Percentiles rank a stretch among this genome's conserved stretches.
Evolutionary conservation across 2,329 filamentous ascomycete genomes (phyloP).

Genomic region (Coniochaeta prunicola): DNA sequence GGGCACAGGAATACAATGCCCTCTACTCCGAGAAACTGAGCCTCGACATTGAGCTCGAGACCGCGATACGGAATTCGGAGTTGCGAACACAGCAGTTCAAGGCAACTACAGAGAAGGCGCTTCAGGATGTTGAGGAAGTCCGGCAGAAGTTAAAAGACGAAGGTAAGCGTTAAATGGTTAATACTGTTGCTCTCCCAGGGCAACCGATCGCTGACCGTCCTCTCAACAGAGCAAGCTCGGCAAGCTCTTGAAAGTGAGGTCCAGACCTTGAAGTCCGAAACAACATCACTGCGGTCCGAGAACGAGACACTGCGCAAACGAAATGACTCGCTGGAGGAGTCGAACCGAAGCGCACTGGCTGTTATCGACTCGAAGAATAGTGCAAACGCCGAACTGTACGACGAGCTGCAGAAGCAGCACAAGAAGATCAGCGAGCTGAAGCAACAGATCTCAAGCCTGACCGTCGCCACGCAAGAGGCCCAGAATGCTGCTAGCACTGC

Average conservation of each 20-base stretch:
- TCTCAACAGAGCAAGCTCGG: constrained; percentile 61
- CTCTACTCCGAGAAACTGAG: constrained; percentile 83
- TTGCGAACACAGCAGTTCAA: constrained; percentile 77
- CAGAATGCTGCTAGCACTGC: constrained; percentile 73
- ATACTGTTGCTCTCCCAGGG: background rate
- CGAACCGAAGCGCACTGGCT: constrained; percentile 83
- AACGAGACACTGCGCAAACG: constrained; percentile 72
- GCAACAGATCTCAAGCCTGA: constrained; percentile 72
- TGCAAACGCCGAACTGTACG: constrained; percentile 76
- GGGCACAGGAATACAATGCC: constrained; percentile 75
- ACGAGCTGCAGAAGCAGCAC: constrained; percentile 83
- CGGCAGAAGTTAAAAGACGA: constrained; percentile 75
- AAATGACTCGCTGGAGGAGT: constrained; percentile 79
- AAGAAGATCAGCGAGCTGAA: constrained; percentile 79
- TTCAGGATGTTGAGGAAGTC: constrained; percentile 76
- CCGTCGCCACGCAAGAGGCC: constrained; percentile 76
- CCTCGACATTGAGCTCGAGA: constrained; percentile 88
- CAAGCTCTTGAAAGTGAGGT: constrained; percentile 76
- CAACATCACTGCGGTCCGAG: constrained; percentile 66
- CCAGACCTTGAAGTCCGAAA: constrained; percentile 67
- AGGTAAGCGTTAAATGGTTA: constrained; percentile 45
- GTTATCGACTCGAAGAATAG: constrained; percentile 85
- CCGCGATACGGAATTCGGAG: constrained; percentile 76
- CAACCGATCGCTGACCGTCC: constrained; percentile 11
- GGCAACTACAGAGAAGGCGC: constrained; percentile 70